Base-by-base conservation (phyloP, 495 filamentous ascomycete species). In the Margaritispora aquatica region DNA sequence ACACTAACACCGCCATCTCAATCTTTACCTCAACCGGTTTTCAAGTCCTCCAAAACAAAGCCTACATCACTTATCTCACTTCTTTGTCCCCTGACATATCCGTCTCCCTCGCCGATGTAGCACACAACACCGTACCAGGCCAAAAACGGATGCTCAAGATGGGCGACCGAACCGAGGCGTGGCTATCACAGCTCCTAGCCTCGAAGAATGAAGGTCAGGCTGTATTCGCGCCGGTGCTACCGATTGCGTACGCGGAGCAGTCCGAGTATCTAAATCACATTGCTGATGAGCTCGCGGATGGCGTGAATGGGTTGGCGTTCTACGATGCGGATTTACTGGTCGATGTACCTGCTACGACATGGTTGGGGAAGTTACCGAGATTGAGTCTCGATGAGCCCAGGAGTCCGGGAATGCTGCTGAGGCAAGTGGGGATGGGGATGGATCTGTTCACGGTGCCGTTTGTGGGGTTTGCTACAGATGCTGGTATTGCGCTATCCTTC, bases 1-100 rank as follows among this genome's bases (percentile, higher is more conserved):
- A 96, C 68, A 88, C 84, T 20, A 79, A 86, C 48, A 78, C 78
- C 26, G 81, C 85, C 29, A 79, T 97, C 36, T 82, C 88, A 17
- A 78, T 97, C 49, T 81, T 87, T 55, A 97, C 94, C 8, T 88
- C 88, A 1, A 83, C 89, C 1, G 94, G 94, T 26, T 97, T 94
- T 72, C 78, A 82, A 46, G 73, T 79, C 58, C 73, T 98, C 11
- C 77, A 80, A 51, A 81, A 82, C 0, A 72, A 78, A 1, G 81
- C 91, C 49, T 97, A 92, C 73, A 74, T 80, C 29, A 71, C 80
- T 11, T 84, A 82, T 13, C 70, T 85, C 3, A 70, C 76, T 51
- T 79, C 74, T 38, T 72, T 97, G 19, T 75, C 74, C 10, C 91
- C 95, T 0, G 94, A 97, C 72, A 87, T 96, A 52, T 82, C 84